Base-by-base conservation (phyloP, 2,329 filamentous ascomycete genomes). In the Cercospora sp. region DNA sequence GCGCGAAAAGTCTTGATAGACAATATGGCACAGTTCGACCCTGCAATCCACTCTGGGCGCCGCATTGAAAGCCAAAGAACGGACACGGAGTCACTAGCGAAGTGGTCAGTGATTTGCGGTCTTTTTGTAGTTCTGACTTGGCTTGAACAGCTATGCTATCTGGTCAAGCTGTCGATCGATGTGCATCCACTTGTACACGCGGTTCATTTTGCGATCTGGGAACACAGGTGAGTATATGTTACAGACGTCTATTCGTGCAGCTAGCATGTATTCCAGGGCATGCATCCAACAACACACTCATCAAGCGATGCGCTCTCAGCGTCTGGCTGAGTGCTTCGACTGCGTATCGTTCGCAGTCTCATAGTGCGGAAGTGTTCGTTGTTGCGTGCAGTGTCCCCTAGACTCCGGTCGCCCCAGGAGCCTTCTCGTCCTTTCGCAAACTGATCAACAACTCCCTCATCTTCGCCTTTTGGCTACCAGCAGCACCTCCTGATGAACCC, bases 401-500 rank as follows among this genome's bases (percentile, higher is more conserved):
- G 18, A 70, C 67, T 13, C 79, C 87, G 76, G 77, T 85, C 28
- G 86, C 85, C 55, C 87, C 87, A 5, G 87, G 88, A n/a, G 88
- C 87, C 72, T 96, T 96, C 83, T 97, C 91, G 75, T 99, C 95
- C 84, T 97, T 97, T 82, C 90, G 90, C 81, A 99, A 82, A 80
- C 89, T 94, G 75, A 94, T 81, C 76, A 99, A 83, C 77, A 98
- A 78, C 82, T 98, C 94, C 73, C 95, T 90, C 87, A 99, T 98
- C 72, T 93, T 92, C 80, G 96, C 93, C 87, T 99, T 99, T 75
- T 94, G 94, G 69, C 92, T 96, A 57, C 94, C 94, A 69, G 89
- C 89, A 53, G 92, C 93, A 77, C 94, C 94, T 67, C 94, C 94
- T 81, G 90, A 91, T 68, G 87, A 83, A 13, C 94, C 93, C 83